phyloP scores from a whole-genome alignment of 441 rosid genomes.

The Bocquillonia castaneifolia region DNA sequence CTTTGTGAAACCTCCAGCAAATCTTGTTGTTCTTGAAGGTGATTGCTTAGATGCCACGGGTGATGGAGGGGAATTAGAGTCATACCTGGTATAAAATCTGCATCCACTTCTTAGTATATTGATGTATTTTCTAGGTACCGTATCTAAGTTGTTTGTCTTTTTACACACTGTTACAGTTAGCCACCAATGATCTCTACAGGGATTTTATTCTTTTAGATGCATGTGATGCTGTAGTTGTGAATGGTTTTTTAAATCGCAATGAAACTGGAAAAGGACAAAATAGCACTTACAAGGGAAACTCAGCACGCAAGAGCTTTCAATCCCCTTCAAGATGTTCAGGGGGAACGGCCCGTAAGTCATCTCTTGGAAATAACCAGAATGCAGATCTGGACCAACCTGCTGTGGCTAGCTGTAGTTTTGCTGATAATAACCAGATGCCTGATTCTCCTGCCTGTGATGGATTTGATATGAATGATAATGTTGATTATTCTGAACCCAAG shows the following conservation, averaged over 20 bases:
- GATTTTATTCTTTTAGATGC: slow-evolving; percentile 83
- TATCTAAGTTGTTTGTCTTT: slow-evolving; percentile 18
- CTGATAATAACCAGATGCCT: slow-evolving; percentile 30
- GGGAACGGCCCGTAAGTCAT: slow-evolving; percentile 53
- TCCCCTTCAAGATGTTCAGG: slow-evolving; percentile 59
- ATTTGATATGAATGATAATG: slow-evolving; percentile 53
- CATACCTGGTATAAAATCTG: slow-evolving; percentile 67
- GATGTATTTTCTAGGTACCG: slow-evolving; percentile 5
- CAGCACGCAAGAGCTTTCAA: slow-evolving; percentile 44
- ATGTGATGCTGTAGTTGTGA: slow-evolving; percentile 57
- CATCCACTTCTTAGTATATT: slow-evolving; percentile 15
- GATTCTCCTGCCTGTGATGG: slow-evolving; percentile 36
- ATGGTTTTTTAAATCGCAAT: slow-evolving; percentile 44
- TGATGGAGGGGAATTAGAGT: slow-evolving; percentile 69
- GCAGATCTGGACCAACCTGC: slow-evolving; percentile 39
- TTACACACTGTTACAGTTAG: slow-evolving; percentile 53
- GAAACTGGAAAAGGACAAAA: slow-evolving; percentile 38
- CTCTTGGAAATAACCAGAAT: slow-evolving; percentile 46
- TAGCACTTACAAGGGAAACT: slow-evolving; percentile 37
- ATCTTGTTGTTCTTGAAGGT: slow-evolving; percentile 85
- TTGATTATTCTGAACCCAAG: slow-evolving; percentile 45
- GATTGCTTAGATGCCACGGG: slow-evolving; percentile 71
- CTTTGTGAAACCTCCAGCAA: slow-evolving; percentile 83
- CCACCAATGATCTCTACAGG: slow-evolving; percentile 62
- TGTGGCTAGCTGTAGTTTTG: slow-evolving; percentile 28